These are phyloP conservation scores for Paratinospora sagittata DNA, from an alignment of 164 flowering plant species.

Conservation along the genomic window DNA sequence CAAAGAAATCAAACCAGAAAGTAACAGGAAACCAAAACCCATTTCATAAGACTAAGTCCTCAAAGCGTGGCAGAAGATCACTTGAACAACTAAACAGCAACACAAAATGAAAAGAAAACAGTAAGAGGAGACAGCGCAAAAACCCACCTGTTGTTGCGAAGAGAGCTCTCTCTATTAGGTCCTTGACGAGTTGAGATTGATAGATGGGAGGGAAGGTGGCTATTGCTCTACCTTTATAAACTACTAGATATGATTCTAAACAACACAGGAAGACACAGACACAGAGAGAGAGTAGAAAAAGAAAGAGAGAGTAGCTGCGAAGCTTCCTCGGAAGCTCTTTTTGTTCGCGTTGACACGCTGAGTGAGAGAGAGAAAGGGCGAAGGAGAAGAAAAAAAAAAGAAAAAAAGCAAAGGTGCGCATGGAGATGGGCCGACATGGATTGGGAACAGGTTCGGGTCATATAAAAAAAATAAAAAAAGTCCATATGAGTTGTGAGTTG, in stretches of 20 bases:
- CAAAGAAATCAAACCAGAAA: neutral
- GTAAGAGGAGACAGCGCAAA: neutral
- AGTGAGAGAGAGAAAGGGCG: neutral
- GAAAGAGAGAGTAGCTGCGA: constrained; percentile 13
- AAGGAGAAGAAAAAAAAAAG: neutral
- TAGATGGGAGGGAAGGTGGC: neutral
- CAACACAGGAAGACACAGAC: neutral
- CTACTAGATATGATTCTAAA: neutral
- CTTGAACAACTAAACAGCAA: too few relatives aligned
- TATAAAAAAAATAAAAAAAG: too few relatives aligned
- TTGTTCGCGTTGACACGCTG: constrained; percentile 29
- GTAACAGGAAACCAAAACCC: constrained; percentile 4
- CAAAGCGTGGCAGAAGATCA: neutral
- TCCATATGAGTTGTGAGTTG: too few relatives aligned
- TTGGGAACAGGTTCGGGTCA: neutral
- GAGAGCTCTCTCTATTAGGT: neutral
- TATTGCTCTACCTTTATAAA: constrained; percentile 8
- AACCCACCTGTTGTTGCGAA: neutral
- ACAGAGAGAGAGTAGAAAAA: neutral
- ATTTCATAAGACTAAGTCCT: neutral
- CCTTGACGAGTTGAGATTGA: neutral
- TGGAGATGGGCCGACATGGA: neutral
- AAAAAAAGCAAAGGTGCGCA: neutral
- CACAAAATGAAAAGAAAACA: neutral
- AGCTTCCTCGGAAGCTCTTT: constrained; percentile 32